Percentiles rank a stretch among this genome's conserved stretches.
phyloP scores from a whole-genome alignment of 1,284 basidiomycete species.

The Ceratobasidium sp. region DNA sequence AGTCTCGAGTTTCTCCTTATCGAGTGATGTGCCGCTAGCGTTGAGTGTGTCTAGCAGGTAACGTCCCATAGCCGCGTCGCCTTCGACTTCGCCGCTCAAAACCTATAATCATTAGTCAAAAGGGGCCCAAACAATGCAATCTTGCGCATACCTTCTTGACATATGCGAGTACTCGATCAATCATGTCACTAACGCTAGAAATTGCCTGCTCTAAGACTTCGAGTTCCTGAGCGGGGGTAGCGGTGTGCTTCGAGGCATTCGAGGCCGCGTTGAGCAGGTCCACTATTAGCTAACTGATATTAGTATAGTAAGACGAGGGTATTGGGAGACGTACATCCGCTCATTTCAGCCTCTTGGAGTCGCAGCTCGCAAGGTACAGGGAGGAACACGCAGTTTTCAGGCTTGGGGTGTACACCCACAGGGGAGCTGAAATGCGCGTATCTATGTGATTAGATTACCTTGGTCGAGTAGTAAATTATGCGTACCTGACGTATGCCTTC shows the following conservation, averaged over 20 bases:
- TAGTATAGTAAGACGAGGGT: conserved; percentile 12
- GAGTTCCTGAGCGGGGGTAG: conserved; percentile 65
- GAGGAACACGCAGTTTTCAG: conserved; percentile 91
- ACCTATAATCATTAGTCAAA: not conserved
- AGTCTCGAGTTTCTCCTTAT: conserved; percentile 67
- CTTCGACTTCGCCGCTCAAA: conserved; percentile 78
- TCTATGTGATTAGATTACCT: conserved; percentile 49
- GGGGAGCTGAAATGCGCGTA: conserved; percentile 71
- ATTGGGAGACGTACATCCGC: conserved; percentile 72
- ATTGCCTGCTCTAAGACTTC: conserved; percentile 78
- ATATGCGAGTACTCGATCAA: conserved; percentile 87
- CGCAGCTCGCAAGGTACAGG: conserved; percentile 86
- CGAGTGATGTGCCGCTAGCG: conserved; percentile 68
- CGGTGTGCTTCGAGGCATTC: conserved; percentile 41
- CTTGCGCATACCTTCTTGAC: conserved; percentile 73
- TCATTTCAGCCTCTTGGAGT: conserved; percentile 83
- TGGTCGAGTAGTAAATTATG: conserved; percentile 48
- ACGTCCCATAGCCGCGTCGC: conserved; percentile 88
- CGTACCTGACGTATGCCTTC: conserved; percentile 87
- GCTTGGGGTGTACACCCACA: conserved; percentile 85
- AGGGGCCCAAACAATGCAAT: not conserved
- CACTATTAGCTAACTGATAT: conserved; percentile 13
- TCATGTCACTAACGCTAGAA: conserved; percentile 76
- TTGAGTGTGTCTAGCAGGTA: conserved; percentile 94
- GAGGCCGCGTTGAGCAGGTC: conserved; percentile 41